Conservation (phyloP, 2,329 filamentous ascomycete species). For the Ramichloridium luteum region DNA sequence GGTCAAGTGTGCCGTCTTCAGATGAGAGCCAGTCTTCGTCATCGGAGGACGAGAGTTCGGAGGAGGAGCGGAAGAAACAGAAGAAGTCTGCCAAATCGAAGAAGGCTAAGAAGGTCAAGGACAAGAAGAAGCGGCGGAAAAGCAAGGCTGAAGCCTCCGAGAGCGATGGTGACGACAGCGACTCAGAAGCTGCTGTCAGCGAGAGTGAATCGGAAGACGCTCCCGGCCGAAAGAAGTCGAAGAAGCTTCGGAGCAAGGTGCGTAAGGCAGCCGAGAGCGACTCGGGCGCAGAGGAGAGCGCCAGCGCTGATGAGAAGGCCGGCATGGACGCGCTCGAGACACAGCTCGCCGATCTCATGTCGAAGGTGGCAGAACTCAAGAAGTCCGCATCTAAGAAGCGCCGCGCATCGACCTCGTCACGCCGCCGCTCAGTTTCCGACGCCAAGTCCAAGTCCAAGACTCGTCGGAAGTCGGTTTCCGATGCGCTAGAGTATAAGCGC, state of each 20-base stretch:
- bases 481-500: constrained; percentile 53
- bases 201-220: constrained; percentile 11
- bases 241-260: too few species aligned
- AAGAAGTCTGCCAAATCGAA: constrained; percentile 14
- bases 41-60: constrained; percentile 11
- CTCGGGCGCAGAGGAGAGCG: background rate
- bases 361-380: constrained; percentile 11
- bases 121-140: constrained; percentile 9
- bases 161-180: constrained; percentile 11
- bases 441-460: constrained; percentile 6
- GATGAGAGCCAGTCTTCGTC: background rate
- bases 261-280: background rate
- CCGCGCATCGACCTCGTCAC: constrained; percentile 10
- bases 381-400: constrained; percentile 12
- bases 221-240: constrained; percentile 3
- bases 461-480: constrained; percentile 10
- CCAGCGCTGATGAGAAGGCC: constrained; percentile 7
- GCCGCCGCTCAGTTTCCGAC: background rate
- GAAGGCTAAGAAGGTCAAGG: constrained; percentile 13
- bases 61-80: constrained; percentile 12
- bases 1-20: background rate
- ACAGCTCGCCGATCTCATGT: constrained; percentile 12
- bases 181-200: constrained; percentile 4
- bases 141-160: constrained; percentile 9
- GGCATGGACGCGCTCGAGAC: constrained; percentile 10